Evolutionary conservation across 371 early-diverging fungal genomes (phyloP).

Genomic region (Mortierella sp.): DNA sequence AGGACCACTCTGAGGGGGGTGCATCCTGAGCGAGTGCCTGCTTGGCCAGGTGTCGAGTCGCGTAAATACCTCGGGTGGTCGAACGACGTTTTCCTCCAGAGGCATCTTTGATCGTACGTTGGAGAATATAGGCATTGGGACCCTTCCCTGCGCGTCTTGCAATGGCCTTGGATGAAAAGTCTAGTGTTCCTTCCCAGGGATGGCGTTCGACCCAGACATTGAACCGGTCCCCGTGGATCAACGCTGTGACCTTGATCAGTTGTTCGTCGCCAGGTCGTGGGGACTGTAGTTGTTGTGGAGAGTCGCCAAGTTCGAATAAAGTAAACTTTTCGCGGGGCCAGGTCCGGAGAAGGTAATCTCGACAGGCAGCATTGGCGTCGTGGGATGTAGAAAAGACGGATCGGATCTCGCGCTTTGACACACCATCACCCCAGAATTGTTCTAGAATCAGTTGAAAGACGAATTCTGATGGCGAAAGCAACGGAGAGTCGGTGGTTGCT

Average conservation of each 20-base stretch:
- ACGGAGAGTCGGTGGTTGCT: neutral
- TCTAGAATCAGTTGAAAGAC: constrained; percentile 53
- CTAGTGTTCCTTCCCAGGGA: constrained; percentile 45
- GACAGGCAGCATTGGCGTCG: constrained; percentile 48
- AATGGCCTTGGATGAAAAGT: constrained; percentile 49
- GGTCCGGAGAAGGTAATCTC: constrained; percentile 44
- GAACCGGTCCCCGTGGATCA: constrained; percentile 45
- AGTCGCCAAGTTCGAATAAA: constrained; percentile 32
- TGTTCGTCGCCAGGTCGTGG: constrained; percentile 25
- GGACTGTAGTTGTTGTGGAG: constrained; percentile 7
- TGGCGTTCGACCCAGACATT: constrained; percentile 52
- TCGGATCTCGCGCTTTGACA: constrained; percentile 52
- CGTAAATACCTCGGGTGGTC: constrained; percentile 46
- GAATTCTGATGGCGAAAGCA: constrained; percentile 33
- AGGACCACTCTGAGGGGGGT: constrained; percentile 47
- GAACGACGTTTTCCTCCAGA: constrained; percentile 54
- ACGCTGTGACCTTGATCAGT: constrained; percentile 41
- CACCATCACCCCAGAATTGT: constrained; percentile 53
- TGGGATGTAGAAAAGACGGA: constrained; percentile 36
- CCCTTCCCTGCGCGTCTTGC: constrained; percentile 44
- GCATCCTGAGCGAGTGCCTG: constrained; percentile 38
- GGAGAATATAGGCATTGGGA: constrained; percentile 50
- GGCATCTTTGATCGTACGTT: constrained; percentile 52
- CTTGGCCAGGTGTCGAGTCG: constrained; percentile 39
- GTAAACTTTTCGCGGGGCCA: constrained; percentile 47